Evolutionary conservation across 2,329 filamentous ascomycete species (phyloP).

Genomic region (Botryotinia calthae): DNA sequence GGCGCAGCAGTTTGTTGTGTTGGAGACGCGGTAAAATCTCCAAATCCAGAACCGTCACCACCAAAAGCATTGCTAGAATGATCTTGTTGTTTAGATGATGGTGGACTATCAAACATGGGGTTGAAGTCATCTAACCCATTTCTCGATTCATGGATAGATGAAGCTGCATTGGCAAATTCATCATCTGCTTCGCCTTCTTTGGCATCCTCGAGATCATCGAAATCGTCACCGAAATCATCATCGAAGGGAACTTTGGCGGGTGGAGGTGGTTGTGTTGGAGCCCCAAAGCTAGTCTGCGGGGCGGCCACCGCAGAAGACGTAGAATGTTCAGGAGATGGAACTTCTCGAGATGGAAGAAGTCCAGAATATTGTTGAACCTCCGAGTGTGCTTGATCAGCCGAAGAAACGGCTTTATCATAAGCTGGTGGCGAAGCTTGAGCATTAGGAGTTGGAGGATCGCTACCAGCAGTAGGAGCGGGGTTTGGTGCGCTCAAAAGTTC

Average conservation of each 20-base stretch:
- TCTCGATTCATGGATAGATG: constrained; percentile 50
- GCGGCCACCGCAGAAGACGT: constrained; percentile 33
- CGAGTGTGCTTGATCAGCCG: constrained; percentile 48
- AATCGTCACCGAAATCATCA: constrained; percentile 71
- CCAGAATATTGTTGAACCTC: constrained; percentile 50
- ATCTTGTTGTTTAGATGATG: constrained; percentile 35
- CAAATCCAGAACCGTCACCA: constrained; percentile 36
- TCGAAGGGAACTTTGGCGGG: constrained; percentile 59
- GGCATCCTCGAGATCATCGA: constrained; percentile 79
- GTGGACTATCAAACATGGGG: constrained; percentile 70
- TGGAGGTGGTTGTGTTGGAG: constrained; percentile 38
- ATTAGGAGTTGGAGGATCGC: constrained; percentile 49
- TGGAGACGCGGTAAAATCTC: constrained; percentile 52
- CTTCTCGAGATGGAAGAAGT: constrained; percentile 53
- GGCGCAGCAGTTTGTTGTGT: constrained; percentile 42
- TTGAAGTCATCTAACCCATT: constrained; percentile 77
- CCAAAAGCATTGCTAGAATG: constrained; percentile 35
- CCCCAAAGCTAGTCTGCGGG: constrained; percentile 31
- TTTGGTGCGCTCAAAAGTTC: constrained; percentile 33
- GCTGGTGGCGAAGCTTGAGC: constrained; percentile 58
- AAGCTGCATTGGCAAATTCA: constrained; percentile 67
- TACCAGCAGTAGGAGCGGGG: constrained; percentile 35
- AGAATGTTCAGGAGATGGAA: constrained; percentile 43
- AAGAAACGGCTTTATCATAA: constrained; percentile 47
- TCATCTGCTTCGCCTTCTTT: constrained; percentile 78